Evolutionary conservation across 331 rosid species (phyloP), one percentile per base, ranked within the genome.

Genomic region (Malus hybrid): DNA sequence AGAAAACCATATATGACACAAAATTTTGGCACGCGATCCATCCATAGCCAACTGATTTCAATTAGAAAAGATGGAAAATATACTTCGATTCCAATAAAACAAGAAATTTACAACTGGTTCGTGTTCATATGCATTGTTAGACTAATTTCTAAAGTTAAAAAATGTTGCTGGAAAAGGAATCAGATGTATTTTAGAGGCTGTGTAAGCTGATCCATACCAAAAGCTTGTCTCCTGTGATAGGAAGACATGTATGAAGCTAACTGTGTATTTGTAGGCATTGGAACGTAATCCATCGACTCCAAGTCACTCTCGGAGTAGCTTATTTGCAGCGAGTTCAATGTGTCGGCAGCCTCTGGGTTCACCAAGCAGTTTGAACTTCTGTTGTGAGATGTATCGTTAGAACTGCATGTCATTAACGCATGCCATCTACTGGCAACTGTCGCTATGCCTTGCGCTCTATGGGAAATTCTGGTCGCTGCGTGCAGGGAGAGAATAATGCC

Each of bases 381-480:
- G 53, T 74, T 52, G 15, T 80, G 90, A 39, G 93, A 77, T 29
- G 84, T 48, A 73, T 91, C 92, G 22, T 83, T 73, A 70, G 92
- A 75, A 74, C 86, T 60, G 60, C 92, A 88, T 5, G 97, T 87
- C 50, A 86, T 69, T 62, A 88, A 65, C n/a, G 97, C 96, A 73
- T 92, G 97, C 97, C 97, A 88, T 79, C 90, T 80, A 82, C 93
- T 86, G 70, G 97, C 97, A 66, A 81, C 84, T 10, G 96, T 84
- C 60, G 84, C 90, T 75, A 89, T 77, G 30, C 84, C 87, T 79
- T 89, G 97, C 63, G 97, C 97, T 82, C 96, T 89, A 66, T 88
- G 92, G 60, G 97, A 89, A 72, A 92, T 89, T 82, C 83, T 92
- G 11, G 97, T 89, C 3, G 97, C 97, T 15, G 92, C 92, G 28